Evolutionary conservation across 768 basidiomycete genomes (phyloP), one percentile per base, ranked within the genome.

Genomic region (Kwoniella dejecticola): DNA sequence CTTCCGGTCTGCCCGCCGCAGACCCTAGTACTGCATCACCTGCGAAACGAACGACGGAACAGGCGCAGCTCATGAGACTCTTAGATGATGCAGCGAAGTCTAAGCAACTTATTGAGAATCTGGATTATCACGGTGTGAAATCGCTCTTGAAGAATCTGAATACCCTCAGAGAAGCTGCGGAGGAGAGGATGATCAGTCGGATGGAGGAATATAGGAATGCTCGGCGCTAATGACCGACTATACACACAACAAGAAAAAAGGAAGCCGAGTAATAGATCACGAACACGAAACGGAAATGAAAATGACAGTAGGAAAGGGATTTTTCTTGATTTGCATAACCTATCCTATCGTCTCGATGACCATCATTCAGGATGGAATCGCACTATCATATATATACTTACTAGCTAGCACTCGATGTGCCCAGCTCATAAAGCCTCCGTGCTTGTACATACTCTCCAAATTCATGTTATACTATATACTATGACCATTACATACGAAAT

Each of bases 121-220:
- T 75, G 30, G 68, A 75, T 53, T 66, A 67, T 42, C 56, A 70
- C 3, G 70, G 68, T 27, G 59, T 71, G 1, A 59, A 62, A 58
- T 33, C 33, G 4, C 27, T 75, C 10, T 41, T 75, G 62, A 55
- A 47, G 26, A 59, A 68, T 53, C 31, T 72, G 6, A 62, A 75
- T 29, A 61, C 36, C 44, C 40, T 75, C n/a, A 61, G 67, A 47
- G 65, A 52, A n/a, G 73, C 67, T 11, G 73, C 64, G 3, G 62
- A 63, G 24, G 49, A 38, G 44, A 70, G 52, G 30, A 54, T 62
- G 52, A 46, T 54, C 26, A 21, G 27, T 23, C 19, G 52, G 2
- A 23, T 54, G 23, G 60, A 62, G 29, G 60, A 62, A 31, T 62
- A 46, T 30, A 53, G 60, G 19, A 31, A 44, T 45, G 46, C 38